phyloP scores from a whole-genome alignment of 495 filamentous ascomycete genomes.

The Melanomma pulvis-pyrius region DNA sequence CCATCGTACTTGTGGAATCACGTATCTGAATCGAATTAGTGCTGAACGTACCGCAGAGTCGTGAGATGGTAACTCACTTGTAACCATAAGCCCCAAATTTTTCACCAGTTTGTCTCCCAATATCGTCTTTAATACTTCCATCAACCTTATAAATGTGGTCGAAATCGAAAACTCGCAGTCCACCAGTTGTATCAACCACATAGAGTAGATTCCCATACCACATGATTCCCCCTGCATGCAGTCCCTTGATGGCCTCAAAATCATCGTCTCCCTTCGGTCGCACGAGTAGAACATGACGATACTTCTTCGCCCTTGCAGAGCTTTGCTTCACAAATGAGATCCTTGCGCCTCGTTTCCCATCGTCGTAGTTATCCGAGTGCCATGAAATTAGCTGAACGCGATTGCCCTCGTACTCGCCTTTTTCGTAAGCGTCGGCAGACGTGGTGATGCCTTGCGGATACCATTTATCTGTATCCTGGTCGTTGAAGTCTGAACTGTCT shows the following conservation, averaged over 20 bases:
- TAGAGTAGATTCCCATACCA: slow-evolving; percentile 47
- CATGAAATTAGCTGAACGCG: slow-evolving; percentile 48
- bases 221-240: slow-evolving; percentile 46
- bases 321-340: slow-evolving; percentile 43
- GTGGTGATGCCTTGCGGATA: slow-evolving; percentile 49
- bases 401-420: slow-evolving; percentile 43
- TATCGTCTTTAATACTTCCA: slow-evolving; percentile 36
- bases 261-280: slow-evolving; percentile 41
- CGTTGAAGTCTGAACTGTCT: slow-evolving; percentile 42
- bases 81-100: slow-evolving; percentile 45
- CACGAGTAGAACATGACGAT: slow-evolving; percentile 50
- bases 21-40: slow-evolving; percentile 14
- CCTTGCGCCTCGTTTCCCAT: slow-evolving; percentile 43
- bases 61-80: slow-evolving; percentile 34
- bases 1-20: slow-evolving; percentile 22
- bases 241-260: slow-evolving; percentile 38
- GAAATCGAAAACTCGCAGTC: slow-evolving; percentile 45
- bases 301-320: slow-evolving; percentile 41
- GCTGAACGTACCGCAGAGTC: background rate
- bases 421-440: slow-evolving; percentile 45
- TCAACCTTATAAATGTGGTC: slow-evolving; percentile 45
- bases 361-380: slow-evolving; percentile 39
- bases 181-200: slow-evolving; percentile 44
- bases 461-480: slow-evolving; percentile 46
- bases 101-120: slow-evolving; percentile 32